These are phyloP conservation scores for Alternaria triticina DNA, from an alignment of 2,329 filamentous ascomycete genomes.

Conservation along the genomic window DNA sequence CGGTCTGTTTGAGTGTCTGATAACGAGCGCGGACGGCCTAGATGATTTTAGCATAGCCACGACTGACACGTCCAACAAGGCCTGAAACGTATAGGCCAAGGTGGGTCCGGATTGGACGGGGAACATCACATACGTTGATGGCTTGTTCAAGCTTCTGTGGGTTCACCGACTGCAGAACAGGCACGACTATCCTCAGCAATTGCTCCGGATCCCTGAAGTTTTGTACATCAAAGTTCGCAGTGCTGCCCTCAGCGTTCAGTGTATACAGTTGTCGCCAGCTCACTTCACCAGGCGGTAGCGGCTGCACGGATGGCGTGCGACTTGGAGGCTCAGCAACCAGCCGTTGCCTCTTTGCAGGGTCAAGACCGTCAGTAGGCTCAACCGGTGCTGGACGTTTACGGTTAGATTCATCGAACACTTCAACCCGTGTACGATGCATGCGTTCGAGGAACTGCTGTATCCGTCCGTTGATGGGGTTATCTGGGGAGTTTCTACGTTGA, in stretches of 20 bases:
- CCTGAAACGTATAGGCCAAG: not conserved
- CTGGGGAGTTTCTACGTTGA: constrained; percentile 68
- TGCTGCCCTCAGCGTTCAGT: constrained; percentile 74
- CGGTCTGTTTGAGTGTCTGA: constrained; percentile 44
- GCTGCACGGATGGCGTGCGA: constrained; percentile 63
- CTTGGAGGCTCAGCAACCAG: constrained; percentile 61
- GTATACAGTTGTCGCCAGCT: constrained; percentile 87
- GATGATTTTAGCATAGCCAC: constrained; percentile 20
- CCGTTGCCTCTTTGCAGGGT: constrained; percentile 81
- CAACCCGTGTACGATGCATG: constrained; percentile 76
- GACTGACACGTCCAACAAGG: not conserved
- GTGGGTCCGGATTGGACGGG: not conserved
- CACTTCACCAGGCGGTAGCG: constrained; percentile 75
- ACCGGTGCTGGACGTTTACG: constrained; percentile 77
- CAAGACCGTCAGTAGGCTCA: constrained; percentile 74
- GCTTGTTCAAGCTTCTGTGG: constrained; percentile 72
- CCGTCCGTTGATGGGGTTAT: constrained; percentile 73
- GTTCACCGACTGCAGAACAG: constrained; percentile 76
- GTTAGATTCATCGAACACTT: constrained; percentile 78
- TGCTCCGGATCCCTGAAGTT: constrained; percentile 73
- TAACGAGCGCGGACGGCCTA: constrained; percentile 53
- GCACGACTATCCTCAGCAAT: constrained; percentile 81
- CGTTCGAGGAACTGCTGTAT: constrained; percentile 90
- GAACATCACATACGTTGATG: constrained; percentile 65
- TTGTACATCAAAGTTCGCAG: constrained; percentile 83